Conservation (phyloP, 208 protist genomes). For the Wallacemonas sp. region DNA sequence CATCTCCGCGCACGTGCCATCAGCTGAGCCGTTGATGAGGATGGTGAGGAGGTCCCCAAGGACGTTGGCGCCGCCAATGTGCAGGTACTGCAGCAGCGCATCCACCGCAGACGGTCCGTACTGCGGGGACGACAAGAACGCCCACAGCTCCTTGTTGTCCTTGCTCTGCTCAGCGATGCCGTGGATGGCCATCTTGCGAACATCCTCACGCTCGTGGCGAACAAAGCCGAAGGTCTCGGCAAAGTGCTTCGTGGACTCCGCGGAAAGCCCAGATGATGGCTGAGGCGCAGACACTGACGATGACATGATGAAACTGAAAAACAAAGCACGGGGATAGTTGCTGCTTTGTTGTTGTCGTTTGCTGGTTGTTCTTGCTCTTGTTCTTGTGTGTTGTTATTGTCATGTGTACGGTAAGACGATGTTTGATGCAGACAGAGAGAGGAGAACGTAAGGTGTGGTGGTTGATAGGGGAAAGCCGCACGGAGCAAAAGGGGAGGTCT, state of each 20-base stretch:
- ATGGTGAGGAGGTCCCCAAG: conserved; percentile 80
- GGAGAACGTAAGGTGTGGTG: too few relatives aligned
- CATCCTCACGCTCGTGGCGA: conserved; percentile 67
- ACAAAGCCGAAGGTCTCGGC: conserved; percentile 74
- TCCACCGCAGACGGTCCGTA: conserved; percentile 51
- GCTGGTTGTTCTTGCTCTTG: too few relatives aligned
- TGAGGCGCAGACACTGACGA: not conserved
- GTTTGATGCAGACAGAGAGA: too few relatives aligned
- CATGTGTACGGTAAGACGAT: too few relatives aligned
- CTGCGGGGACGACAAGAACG: conserved; percentile 39
- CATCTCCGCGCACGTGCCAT: conserved; percentile 70
- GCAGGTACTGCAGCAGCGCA: conserved; percentile 59
- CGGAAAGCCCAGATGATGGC: not conserved
- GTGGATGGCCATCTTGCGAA: conserved; percentile 81
- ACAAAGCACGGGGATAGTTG: too few relatives aligned
- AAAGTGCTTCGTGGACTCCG: conserved; percentile 31
- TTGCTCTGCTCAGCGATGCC: conserved; percentile 79
- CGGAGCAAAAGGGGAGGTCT: too few relatives aligned
- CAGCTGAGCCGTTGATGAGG: conserved; percentile 73
- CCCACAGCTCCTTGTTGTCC: conserved; percentile 59
- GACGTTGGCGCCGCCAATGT: conserved; percentile 38
- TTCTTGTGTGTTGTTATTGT: too few relatives aligned
- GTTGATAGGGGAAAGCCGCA: too few relatives aligned
- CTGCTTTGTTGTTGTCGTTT: too few relatives aligned
- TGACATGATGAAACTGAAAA: conserved; percentile 7